Conservation (phyloP, 176 grass and related monocot species). For the Tillandsia leiboldiana region DNA sequence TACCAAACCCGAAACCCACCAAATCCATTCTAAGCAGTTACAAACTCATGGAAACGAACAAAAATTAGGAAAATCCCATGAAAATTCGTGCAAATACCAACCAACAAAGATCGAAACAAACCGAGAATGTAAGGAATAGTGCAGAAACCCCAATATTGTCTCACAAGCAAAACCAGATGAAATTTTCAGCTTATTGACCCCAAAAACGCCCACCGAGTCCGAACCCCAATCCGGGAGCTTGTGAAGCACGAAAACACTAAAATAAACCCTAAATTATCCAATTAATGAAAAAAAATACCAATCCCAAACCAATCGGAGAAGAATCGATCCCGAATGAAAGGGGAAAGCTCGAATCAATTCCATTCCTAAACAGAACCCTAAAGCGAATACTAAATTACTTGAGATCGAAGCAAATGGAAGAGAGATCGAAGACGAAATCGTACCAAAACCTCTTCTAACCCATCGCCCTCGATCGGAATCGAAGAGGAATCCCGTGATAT, state of each 20-base stretch:
- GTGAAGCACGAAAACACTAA: not conserved
- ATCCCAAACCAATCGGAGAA: not conserved
- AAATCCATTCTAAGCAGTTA: too few relatives aligned
- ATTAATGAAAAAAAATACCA: not conserved
- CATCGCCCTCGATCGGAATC: not conserved
- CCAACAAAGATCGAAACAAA: too few relatives aligned
- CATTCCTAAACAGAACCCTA: not conserved
- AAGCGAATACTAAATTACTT: not conserved
- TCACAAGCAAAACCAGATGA: too few relatives aligned
- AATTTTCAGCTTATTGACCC: too few relatives aligned
- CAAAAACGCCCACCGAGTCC: not conserved
- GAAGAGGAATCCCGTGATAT: not conserved
- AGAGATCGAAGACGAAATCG: not conserved
- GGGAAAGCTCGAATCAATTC: not conserved
- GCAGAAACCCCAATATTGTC: too few relatives aligned
- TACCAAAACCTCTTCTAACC: not conserved
- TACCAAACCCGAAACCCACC: too few relatives aligned
- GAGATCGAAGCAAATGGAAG: not conserved
- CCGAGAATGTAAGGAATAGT: too few relatives aligned
- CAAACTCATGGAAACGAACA: too few relatives aligned
- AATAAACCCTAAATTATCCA: not conserved
- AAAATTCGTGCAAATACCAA: too few relatives aligned
- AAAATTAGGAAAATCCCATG: too few relatives aligned
- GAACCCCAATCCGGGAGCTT: not conserved
- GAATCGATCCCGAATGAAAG: not conserved